phyloP scores from a whole-genome alignment of 306 rosid genomes.

The Lablab purpureus region DNA sequence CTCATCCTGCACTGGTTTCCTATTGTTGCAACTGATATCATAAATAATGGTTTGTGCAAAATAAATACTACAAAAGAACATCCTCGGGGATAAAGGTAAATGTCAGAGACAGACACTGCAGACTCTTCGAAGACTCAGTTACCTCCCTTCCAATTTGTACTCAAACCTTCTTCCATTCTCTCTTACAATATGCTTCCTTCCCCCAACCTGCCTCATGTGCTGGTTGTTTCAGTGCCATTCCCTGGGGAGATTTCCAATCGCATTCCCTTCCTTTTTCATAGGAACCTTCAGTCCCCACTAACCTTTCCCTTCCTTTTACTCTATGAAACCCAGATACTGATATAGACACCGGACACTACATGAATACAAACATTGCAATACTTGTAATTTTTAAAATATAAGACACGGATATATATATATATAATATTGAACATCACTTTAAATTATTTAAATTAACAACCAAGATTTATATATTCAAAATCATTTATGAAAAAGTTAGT shows the following conservation, averaged over 20 bases:
- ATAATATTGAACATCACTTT: too few species aligned
- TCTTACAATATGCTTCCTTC: neutral
- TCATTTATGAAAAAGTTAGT: too few species aligned
- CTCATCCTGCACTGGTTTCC: neutral
- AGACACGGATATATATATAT: too few species aligned
- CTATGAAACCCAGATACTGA: too few species aligned
- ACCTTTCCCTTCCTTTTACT: neutral
- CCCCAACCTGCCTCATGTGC: neutral
- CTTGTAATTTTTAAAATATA: too few species aligned
- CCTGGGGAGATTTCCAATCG: neutral
- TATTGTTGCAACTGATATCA: neutral
- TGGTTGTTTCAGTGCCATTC: neutral
- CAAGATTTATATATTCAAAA: too few species aligned
- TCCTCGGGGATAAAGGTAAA: neutral
- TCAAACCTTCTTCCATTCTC: neutral
- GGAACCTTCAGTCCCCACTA: neutral
- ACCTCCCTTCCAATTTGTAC: slow-evolving; percentile 4
- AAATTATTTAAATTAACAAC: too few species aligned
- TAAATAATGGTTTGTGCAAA: neutral
- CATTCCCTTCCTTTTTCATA: slow-evolving; percentile 1
- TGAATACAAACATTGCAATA: too few species aligned
- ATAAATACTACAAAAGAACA: slow-evolving; percentile 23
- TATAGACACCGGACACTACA: too few species aligned
- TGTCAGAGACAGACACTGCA: neutral
- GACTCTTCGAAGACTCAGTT: neutral